Conservation (phyloP, 257 asterid species). For the Salvia hispanica region DNA sequence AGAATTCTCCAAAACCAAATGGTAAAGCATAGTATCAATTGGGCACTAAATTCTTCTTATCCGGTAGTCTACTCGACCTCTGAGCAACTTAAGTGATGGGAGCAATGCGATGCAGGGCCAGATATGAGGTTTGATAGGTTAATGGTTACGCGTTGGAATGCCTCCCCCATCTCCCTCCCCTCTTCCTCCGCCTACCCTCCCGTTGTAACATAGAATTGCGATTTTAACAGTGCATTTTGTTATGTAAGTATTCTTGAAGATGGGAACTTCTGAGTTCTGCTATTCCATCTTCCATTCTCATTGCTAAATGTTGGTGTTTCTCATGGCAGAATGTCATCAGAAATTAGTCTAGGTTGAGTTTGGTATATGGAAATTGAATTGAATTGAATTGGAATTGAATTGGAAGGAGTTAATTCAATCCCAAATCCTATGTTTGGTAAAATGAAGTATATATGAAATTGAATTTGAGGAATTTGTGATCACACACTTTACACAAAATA, state of each 20-base stretch:
- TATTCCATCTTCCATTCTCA: slow-evolving; percentile 11
- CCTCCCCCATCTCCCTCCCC: background rate
- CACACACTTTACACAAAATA: no score
- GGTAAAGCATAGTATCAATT: slow-evolving; percentile 50
- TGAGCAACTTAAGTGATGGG: slow-evolving; percentile 35
- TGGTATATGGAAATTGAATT: no score
- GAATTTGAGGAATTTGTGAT: no score
- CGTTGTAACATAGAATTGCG: slow-evolving; percentile 16
- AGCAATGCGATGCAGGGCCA: slow-evolving; percentile 46
- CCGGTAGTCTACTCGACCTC: slow-evolving; percentile 25
- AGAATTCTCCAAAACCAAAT: slow-evolving; percentile 75
- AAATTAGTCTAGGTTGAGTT: no score
- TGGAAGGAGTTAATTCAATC: no score
- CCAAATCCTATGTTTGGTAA: no score
- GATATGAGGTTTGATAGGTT: slow-evolving; percentile 35
- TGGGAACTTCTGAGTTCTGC: slow-evolving; percentile 16
- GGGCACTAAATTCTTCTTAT: slow-evolving; percentile 1
- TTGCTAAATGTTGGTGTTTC: background rate
- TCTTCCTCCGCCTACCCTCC: background rate
- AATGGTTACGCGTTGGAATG: slow-evolving; percentile 20
- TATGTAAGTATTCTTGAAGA: slow-evolving; percentile 34
- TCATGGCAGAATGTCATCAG: background rate
- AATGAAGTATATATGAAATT: no score
- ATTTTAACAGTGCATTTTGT: slow-evolving; percentile 26
- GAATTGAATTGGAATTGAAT: no score